A percentile compares a stretch with the other conserved stretches of the same genome.
phyloP scores from a whole-genome alignment of 352 stramenopile genomes.

The Thraustochytrium striatum region DNA sequence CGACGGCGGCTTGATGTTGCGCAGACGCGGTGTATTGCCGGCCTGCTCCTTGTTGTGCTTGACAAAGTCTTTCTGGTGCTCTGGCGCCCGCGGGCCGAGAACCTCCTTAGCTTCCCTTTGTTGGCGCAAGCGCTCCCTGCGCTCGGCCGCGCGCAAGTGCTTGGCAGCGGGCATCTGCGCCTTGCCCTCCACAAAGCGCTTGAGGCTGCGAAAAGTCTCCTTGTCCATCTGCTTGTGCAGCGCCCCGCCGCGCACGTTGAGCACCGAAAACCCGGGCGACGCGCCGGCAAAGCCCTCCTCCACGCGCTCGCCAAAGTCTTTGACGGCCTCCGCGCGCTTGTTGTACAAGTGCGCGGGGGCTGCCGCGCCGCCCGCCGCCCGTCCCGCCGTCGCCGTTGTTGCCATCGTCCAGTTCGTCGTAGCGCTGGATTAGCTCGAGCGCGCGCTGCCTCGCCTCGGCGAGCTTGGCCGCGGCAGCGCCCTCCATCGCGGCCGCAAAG shows the following conservation, averaged over 20 bases:
- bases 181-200: background rate
- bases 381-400: slow-evolving; percentile 17
- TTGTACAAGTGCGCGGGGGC: background rate
- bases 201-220: background rate
- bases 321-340: background rate
- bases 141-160: background rate
- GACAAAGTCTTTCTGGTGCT: background rate
- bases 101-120: background rate
- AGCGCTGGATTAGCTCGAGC: background rate
- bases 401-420: slow-evolving; percentile 7
- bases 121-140: background rate
- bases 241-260: background rate
- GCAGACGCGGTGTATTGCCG: background rate
- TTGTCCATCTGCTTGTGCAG: background rate
- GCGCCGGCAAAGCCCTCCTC: background rate
- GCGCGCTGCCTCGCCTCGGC: background rate
- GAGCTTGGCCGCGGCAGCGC: background rate
- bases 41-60: background rate
- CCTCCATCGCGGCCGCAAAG: slow-evolving; percentile 50
- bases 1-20: background rate
- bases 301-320: background rate
- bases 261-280: background rate
- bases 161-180: background rate
- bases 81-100: background rate
- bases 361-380: no score